Percentiles rank a stretch among this genome's conserved stretches.
Evolutionary conservation across 345 rosid species (phyloP).

Genomic region (Salix dunnii): DNA sequence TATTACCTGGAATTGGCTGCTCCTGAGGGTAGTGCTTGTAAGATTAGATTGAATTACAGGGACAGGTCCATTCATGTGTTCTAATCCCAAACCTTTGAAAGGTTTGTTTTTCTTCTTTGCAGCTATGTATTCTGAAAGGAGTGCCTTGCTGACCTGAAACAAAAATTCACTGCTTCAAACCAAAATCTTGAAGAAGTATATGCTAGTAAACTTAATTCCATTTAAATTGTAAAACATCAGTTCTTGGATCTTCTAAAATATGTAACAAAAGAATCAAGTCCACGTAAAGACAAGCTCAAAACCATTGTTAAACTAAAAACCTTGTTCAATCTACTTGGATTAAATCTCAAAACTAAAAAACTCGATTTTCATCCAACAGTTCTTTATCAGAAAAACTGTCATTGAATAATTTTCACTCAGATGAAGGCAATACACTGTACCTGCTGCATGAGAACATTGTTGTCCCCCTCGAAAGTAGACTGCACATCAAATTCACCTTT

Average conservation of each 20-base stretch:
- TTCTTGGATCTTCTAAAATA: background rate
- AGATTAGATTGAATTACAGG: constrained; percentile 67
- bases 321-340: background rate
- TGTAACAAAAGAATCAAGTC: background rate
- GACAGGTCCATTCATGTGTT: constrained; percentile 71
- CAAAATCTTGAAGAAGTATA: background rate
- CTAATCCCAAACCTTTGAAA: constrained; percentile 70
- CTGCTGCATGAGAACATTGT: constrained; percentile 92
- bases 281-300: background rate
- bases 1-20: constrained; percentile 68
- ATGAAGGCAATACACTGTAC: constrained; percentile 29
- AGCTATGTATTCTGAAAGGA: constrained; percentile 61
- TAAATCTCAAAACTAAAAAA: too few species aligned
- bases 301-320: background rate
- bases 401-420: background rate
- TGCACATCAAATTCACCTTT: constrained; percentile 90
- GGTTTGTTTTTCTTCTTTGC: constrained; percentile 65
- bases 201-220: background rate
- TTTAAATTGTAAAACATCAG: background rate
- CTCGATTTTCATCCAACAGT: background rate
- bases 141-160: constrained; percentile 89
- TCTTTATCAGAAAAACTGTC: background rate
- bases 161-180: constrained; percentile 8
- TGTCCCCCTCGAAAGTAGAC: constrained; percentile 93
- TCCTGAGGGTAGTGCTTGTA: constrained; percentile 60